phyloP scores from a whole-genome alignment of 2,329 filamentous ascomycete genomes.

The Xylogone sp. region DNA sequence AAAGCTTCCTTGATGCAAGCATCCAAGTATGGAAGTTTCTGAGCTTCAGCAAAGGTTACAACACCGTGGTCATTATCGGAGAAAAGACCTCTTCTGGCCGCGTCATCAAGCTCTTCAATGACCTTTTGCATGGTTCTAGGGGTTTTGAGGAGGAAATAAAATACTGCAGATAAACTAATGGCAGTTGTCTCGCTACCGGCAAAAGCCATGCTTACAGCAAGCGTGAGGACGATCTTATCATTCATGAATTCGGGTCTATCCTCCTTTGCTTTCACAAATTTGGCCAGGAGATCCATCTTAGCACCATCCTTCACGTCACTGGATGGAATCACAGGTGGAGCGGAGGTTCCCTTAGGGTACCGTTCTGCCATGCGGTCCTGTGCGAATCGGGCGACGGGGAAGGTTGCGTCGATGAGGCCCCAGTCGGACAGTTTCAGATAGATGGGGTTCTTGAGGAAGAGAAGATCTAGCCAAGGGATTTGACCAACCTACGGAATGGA shows the following conservation, averaged over 20 bases:
- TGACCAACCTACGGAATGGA: constrained; percentile 57
- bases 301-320: constrained; percentile 8
- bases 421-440: constrained; percentile 64
- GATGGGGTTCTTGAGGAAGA: constrained; percentile 73
- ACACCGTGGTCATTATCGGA: constrained; percentile 50
- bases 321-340: constrained; percentile 12
- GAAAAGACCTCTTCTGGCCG: constrained; percentile 48
- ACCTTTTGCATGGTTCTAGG: constrained; percentile 51
- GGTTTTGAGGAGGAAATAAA: constrained; percentile 70
- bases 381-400: constrained; percentile 71
- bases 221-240: constrained; percentile 64
- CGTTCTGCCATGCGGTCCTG: constrained; percentile 64
- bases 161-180: constrained; percentile 66
- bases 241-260: constrained; percentile 69
- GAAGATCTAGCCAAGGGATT: constrained; percentile 65
- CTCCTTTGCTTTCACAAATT: constrained; percentile 66
- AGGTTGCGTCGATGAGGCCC: constrained; percentile 64
- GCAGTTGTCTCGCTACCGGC: constrained; percentile 79
- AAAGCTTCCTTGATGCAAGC: constrained; percentile 77
- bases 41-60: constrained; percentile 66
- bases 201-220: constrained; percentile 68
- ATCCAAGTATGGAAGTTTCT: constrained; percentile 71
- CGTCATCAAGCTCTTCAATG: constrained; percentile 59
- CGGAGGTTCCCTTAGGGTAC: constrained; percentile 36
- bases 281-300: constrained; percentile 59